Evolutionary conservation across 2,329 filamentous ascomycete genomes (phyloP).

Genomic region (Epicoccum nigrum): DNA sequence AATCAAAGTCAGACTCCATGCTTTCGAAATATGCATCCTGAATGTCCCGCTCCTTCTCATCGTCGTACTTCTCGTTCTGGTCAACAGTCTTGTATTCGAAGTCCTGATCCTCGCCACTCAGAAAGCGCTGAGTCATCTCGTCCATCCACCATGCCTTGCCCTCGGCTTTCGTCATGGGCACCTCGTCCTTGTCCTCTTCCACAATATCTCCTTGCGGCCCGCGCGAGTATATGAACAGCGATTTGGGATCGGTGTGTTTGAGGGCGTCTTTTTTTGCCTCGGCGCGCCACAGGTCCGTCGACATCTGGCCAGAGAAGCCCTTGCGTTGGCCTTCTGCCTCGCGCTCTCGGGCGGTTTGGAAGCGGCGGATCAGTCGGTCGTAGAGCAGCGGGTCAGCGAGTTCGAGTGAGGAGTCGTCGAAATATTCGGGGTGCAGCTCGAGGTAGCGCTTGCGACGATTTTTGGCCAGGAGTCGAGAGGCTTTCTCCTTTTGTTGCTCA

Average conservation of each 20-base stretch:
- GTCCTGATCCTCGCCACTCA: conserved; percentile 75
- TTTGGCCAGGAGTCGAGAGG: conserved; percentile 61
- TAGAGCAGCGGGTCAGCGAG: conserved; percentile 79
- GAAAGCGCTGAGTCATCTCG: conserved; percentile 75
- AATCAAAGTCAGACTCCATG: conserved; percentile 73
- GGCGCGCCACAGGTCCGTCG: conserved; percentile 76
- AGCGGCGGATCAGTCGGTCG: conserved; percentile 77
- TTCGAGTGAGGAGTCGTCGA: conserved; percentile 65
- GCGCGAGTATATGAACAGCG: conserved; percentile 57
- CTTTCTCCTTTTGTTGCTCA: conserved; percentile 29
- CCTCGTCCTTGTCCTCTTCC: conserved; percentile 63
- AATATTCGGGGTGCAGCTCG: conserved; percentile 74
- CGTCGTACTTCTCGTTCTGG: conserved; percentile 73
- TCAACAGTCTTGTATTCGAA: conserved; percentile 80
- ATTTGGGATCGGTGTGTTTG: conserved; percentile 58
- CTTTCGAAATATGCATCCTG: conserved; percentile 82
- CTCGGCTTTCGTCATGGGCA: conserved; percentile 66
- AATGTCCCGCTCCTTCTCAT: conserved; percentile 65
- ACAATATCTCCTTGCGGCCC: conserved; percentile 63
- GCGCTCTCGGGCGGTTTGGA: conserved; percentile 75
- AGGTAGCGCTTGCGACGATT: conserved; percentile 82
- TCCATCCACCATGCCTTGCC: conserved; percentile 72
- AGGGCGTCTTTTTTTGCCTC: conserved; percentile 75
- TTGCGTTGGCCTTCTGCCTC: conserved; percentile 74
- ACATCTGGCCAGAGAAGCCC: conserved; percentile 78